phyloP scores from a whole-genome alignment of 2,329 filamentous ascomycete genomes.

The Aspergillus vadensis region DNA sequence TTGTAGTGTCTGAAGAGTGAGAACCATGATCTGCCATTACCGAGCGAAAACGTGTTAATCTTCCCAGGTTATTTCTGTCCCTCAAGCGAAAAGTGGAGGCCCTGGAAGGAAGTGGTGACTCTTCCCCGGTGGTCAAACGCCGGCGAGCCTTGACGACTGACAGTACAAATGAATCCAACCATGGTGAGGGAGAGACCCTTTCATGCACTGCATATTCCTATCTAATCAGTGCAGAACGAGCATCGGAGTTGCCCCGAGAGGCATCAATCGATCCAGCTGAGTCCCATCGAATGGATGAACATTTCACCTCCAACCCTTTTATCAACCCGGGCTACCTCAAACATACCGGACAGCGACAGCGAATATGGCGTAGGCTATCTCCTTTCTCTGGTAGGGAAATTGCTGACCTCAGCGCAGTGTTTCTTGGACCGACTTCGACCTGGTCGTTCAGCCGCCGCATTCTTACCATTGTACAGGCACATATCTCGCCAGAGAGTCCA shows the following conservation, averaged over 20 bases:
- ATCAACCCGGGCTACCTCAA: conserved; percentile 35
- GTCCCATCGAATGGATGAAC: conserved; percentile 30
- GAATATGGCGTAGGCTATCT: conserved; percentile 20
- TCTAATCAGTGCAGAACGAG: background rate
- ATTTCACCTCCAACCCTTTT: conserved; percentile 22
- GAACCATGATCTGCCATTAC: background rate
- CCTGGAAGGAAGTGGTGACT: conserved; percentile 12
- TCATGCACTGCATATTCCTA: background rate
- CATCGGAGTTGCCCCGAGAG: background rate
- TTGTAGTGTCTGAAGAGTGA: conserved; percentile 48
- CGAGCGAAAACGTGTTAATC: background rate
- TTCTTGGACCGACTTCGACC: conserved; percentile 57
- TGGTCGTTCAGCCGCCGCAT: conserved; percentile 57
- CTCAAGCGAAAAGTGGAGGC: conserved; percentile 22
- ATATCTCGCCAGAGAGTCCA: conserved; percentile 45
- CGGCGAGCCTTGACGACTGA: conserved; percentile 4
- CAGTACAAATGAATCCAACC: conserved; percentile 1
- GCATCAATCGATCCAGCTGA: conserved; percentile 13
- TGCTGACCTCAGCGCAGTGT: conserved; percentile 39
- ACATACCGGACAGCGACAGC: conserved; percentile 9
- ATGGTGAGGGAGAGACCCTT: background rate
- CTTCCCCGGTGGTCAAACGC: conserved; percentile 21
- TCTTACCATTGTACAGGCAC: conserved; percentile 51
- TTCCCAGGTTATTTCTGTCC: conserved; percentile 19
- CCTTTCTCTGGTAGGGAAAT: rapidly evolving